Evolutionary conservation across 139 green algal species (phyloP).

Genomic region (Chlamydomonas schloesseri): DNA sequence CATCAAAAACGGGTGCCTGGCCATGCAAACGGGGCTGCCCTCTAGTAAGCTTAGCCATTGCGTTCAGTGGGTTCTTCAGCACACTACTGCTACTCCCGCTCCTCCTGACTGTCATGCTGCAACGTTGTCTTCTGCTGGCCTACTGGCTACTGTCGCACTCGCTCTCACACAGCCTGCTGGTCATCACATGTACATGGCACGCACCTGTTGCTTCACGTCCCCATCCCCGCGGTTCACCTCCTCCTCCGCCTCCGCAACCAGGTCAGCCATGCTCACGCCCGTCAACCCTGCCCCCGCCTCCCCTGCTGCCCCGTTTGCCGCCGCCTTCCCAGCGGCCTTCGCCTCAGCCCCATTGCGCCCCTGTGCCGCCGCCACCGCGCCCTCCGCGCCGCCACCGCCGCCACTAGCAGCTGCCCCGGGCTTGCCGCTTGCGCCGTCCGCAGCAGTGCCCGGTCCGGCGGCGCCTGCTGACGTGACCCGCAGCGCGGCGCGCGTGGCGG

Average conservation of each 20-base stretch:
- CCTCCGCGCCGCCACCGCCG: background rate
- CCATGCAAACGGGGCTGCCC: too few relatives aligned
- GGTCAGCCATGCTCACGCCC: slow-evolving; percentile 18
- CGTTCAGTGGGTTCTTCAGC: too few relatives aligned
- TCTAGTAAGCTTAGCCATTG: too few relatives aligned
- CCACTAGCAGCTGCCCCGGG: background rate
- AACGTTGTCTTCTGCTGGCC: too few relatives aligned
- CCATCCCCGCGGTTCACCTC: slow-evolving; percentile 9
- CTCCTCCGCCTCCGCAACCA: slow-evolving; percentile 20
- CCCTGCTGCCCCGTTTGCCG: background rate
- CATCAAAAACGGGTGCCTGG: too few relatives aligned
- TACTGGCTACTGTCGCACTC: too few relatives aligned
- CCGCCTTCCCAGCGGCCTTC: background rate
- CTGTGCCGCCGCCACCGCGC: background rate
- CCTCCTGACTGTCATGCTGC: too few relatives aligned
- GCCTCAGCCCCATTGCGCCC: too few relatives aligned
- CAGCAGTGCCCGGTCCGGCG: too few relatives aligned
- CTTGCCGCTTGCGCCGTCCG: too few relatives aligned
- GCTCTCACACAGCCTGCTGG: too few relatives aligned
- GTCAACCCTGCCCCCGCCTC: background rate
- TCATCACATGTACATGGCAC: slow-evolving; percentile 18
- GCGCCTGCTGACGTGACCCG: background rate
- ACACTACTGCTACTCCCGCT: too few relatives aligned
- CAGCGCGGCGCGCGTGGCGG: slow-evolving; percentile 28
- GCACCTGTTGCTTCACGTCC: slow-evolving; percentile 8